phyloP scores from a whole-genome alignment of 1,284 basidiomycete genomes.

The Rhodotorula sp. region DNA sequence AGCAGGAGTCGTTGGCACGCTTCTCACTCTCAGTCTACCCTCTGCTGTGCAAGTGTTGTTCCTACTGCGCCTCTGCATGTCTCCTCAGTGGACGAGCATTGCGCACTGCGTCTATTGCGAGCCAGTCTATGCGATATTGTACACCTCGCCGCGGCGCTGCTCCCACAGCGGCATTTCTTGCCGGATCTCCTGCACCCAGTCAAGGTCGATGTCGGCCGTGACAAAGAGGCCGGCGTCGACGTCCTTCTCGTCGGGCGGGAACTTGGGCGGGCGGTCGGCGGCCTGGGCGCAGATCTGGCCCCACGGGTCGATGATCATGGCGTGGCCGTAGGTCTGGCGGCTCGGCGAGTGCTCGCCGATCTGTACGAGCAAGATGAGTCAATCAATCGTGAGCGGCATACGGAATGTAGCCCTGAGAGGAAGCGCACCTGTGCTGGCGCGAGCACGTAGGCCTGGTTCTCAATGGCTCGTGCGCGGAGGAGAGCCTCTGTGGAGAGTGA shows the following conservation, averaged over 20 bases:
- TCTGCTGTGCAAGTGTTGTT: too few species aligned
- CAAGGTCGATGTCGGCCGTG: conserved; percentile 39
- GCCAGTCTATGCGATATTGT: conserved; percentile 20
- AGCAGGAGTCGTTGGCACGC: too few species aligned
- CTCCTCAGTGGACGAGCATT: too few species aligned
- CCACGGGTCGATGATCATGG: conserved; percentile 44
- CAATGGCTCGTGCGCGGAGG: conserved; percentile 52
- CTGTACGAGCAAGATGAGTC: conserved; percentile 42
- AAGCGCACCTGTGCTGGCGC: conserved; percentile 50
- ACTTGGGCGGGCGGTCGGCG: conserved; percentile 17
- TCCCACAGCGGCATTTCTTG: conserved; percentile 44
- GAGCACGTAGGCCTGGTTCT: conserved; percentile 53
- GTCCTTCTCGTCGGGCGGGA: conserved; percentile 7
- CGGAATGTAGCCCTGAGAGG: background rate
- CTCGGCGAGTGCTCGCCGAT: conserved; percentile 46
- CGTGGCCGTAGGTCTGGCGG: conserved; percentile 37
- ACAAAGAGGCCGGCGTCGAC: conserved; percentile 33
- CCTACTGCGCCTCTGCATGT: too few species aligned
- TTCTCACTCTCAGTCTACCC: too few species aligned
- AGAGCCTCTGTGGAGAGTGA: conserved; percentile 38
- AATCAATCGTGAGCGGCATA: background rate
- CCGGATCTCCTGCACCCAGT: conserved; percentile 37
- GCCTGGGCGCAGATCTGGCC: conserved; percentile 39
- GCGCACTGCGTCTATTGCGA: background rate
- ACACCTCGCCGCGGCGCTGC: conserved; percentile 43